Base-by-base conservation (phyloP, 495 filamentous ascomycete species). In the Cenococcum geophilum region DNA sequence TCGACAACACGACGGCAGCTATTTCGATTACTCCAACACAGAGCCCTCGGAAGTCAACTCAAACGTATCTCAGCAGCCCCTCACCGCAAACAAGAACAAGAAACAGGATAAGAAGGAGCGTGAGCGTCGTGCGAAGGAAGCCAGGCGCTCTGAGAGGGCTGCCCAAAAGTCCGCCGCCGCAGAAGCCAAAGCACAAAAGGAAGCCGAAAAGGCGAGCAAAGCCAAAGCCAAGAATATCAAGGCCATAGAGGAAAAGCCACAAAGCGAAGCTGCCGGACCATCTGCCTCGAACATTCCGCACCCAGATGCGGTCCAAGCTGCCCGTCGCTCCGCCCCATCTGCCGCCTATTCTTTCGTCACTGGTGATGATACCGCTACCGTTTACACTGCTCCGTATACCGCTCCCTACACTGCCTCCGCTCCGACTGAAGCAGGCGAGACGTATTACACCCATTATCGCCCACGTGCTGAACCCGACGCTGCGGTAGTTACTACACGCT, bases 1-100 rank as follows among this genome's bases (percentile, higher is more conserved):
- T 72, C 82, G 84, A 50, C 77, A 87, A 63, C 74, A 82, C 47
- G 91, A 96, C 57, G 88, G 83, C 52, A 86, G 82, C 59, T 81
- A 85, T 65, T 85, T 85, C 75, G 88, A 87, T 68, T 76, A 75
- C 25, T 82, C 80, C 37, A 74, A 75, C 68, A 61, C 77, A 76
- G 27, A 32, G 27, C 27, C 27, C 27, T 32, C 27, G 27, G 27
- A 32, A 32, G 27, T 32, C 42, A 76, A 20, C 79, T 78, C 40
- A 70, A 73, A 69, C 74, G 74, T 68, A 75, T 80, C 74, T 73
- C 40, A 62, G 51, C 50, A 60, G 54, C 58, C 67, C 18, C 62
- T 69, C 63, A 22, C 36, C 22, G n/a, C 51, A 8, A 23, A 12
- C 53, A 55, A 54, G 34, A 43, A 62, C 42, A 49, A 57, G 48